Conservation (phyloP, 495 filamentous ascomycete species). For the Pseudoneurospora amorphoporcata region DNA sequence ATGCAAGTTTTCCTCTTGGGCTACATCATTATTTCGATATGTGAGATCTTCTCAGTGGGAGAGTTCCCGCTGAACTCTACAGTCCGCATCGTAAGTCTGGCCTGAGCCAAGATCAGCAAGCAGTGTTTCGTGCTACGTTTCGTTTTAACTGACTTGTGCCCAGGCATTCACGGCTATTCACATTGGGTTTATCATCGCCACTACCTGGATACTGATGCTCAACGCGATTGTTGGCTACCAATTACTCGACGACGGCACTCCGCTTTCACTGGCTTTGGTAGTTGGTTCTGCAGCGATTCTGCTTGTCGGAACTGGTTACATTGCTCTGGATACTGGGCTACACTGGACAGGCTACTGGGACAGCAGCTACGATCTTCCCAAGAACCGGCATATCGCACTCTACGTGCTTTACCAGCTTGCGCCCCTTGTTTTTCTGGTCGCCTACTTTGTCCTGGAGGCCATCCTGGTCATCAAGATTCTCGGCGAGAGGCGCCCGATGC, state of each 20-base stretch:
- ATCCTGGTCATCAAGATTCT: conserved; percentile 75
- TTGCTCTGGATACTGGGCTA: conserved; percentile 88
- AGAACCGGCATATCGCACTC: conserved; percentile 67
- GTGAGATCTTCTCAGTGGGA: conserved; percentile 92
- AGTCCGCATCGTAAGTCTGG: conserved; percentile 54
- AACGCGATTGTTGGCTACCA: conserved; percentile 93
- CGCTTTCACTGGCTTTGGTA: conserved; percentile 68
- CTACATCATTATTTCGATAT: conserved; percentile 83
- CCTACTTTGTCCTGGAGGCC: conserved; percentile 73
- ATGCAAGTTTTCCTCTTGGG: conserved; percentile 89
- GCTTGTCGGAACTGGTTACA: conserved; percentile 90
- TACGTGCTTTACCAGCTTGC: conserved; percentile 91
- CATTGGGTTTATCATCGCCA: conserved; percentile 78
- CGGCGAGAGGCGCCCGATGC: conserved; percentile 78
- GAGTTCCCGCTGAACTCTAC: conserved; percentile 62
- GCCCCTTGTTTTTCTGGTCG: conserved; percentile 76
- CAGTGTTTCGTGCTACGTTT: conserved; percentile 2
- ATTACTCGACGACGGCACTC: conserved; percentile 85
- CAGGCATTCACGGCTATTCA: conserved; percentile 92
- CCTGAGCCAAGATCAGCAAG: conserved; percentile 21
- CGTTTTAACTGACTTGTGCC: background rate
- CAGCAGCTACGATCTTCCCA: conserved; percentile 37
- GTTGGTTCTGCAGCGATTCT: conserved; percentile 54
- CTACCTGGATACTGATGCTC: conserved; percentile 82
- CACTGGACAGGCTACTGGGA: conserved; percentile 72